Percentiles rank a stretch among this genome's conserved stretches.
Conservation (phyloP, 202 grass and related monocot genomes). For the Setaria italica region DNA sequence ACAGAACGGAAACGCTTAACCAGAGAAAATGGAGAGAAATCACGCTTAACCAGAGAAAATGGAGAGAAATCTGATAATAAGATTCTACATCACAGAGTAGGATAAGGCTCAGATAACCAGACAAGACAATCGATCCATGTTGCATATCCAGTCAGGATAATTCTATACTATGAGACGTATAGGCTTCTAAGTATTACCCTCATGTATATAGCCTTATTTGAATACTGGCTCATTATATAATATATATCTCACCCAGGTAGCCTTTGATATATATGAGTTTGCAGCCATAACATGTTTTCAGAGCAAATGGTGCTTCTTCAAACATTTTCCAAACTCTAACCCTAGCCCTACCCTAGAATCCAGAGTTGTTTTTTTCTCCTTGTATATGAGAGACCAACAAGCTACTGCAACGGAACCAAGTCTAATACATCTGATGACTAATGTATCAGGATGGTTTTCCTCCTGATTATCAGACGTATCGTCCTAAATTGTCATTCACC, state of each 20-base stretch:
- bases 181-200: background rate
- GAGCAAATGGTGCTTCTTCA: background rate
- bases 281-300: background rate
- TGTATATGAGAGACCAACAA: conserved; percentile 24
- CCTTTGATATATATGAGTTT: background rate
- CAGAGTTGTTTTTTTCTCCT: background rate
- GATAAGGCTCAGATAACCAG: conserved; percentile 18
- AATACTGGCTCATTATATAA: background rate
- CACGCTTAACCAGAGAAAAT: no score
- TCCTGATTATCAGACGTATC: conserved; percentile 7
- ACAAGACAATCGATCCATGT: conserved; percentile 18
- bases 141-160: conserved; percentile 14
- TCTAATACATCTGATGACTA: conserved; percentile 20
- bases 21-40: no score
- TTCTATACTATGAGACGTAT: background rate
- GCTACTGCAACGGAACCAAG: conserved; percentile 20
- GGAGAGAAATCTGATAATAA: no score
- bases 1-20: background rate
- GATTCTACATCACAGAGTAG: no score
- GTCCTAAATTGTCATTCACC: conserved; percentile 4
- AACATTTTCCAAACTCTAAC: conserved; percentile 1
- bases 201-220: background rate
- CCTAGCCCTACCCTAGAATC: background rate
- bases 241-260: background rate
- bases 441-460: conserved; percentile 18